Base-by-base conservation (phyloP, 192 early-diverging fungal species). In the Rhizoclosmatium globosum region DNA sequence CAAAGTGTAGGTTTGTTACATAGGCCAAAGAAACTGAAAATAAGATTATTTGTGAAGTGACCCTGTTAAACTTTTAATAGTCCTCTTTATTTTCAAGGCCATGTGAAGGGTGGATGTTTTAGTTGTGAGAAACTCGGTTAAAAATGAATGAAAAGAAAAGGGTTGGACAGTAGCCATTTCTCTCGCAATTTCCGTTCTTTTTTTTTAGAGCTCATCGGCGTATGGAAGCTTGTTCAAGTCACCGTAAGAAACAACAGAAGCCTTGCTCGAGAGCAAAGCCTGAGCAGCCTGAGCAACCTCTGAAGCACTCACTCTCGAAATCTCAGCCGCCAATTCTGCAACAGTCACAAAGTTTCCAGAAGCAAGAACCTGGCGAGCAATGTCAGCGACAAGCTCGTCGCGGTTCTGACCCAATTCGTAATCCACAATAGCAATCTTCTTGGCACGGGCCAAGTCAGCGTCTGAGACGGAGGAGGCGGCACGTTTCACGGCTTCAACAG, bases 211-310 rank as follows among this genome's bases (percentile, higher is more conserved):
- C 68, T 93, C 88, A 80, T 94, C 92, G 76, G 91, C 86, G 82
- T 92, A 94, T 59, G 94, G 95, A 58, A 96, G 89, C 79, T 85
- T 85, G 66, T 80, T 73, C 46, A 90, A 77, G 82, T 94, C 92
- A 79, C 95, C 95, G 67, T 90, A 82, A 62, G 93, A 92, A 60
- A 96, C 94, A 68, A 92, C 87, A 50, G 92, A 93, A 48, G 95
- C 88, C 84, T 92, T 93, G 81, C 90, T 85, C 53, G 89, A 81
- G 75, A 94, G 80, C 46, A 93, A 77, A 62, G 87, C 82, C 81
- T 92, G 82, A 42, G 93, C 86, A 85, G 93, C 68, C 82, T 86
- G 53, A 64, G 85, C 82, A 73, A 94, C 85, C 74, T 94, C 90
- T 44, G 81, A 81, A 46, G 80, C 86, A 70, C 91, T 85, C 38